Base-by-base conservation (phyloP, 2,329 filamentous ascomycete genomes). In the Colletotrichum tropicicola region DNA sequence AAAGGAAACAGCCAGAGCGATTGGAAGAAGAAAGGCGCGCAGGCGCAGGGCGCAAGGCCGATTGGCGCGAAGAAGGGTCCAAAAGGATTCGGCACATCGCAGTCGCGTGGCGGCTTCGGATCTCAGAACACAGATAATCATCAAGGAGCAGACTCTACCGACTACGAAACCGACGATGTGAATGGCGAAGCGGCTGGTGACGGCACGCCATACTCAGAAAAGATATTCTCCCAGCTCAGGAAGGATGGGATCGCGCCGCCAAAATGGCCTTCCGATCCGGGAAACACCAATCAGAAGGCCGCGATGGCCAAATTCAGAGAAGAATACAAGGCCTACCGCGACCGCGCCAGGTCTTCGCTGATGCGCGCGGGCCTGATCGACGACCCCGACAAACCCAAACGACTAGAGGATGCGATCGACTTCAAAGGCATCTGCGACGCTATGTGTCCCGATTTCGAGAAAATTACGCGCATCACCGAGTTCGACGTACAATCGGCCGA, bases 381-480 rank as follows among this genome's bases (percentile, higher is more conserved):
- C 73, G 87, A 91, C 68, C 89, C 89, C 3, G 85, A 89, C 30
- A 86, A 88, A 70, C 85, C 85, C 59, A 88, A 89, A 71, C 84
- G 82, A 17, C 80, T 91, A 7, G 82, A 86, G 62, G 85, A 91
- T 71, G 89, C 89, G 6, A 87, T 91, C 49, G 83, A 86, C 43
- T 91, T 91, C 72, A 88, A 88, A 72, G 89, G 89, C 13, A 89
- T 89, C 47, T 91, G 88, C 70, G 87, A 91, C 70, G 86, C 89
- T 25, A 91, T 91, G 89, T 91, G 89, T 66, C 89, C 89, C 5
- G 86, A 90, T 67, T 90, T 86, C 73, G 89, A 91, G 72, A 86
- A 86, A 73, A 83, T 89, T 32, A 86, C 82, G 52, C 83, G 89
- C 65, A 90, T 91, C 59, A 85, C 84, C 49, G 87, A 91, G 72